Base-by-base conservation (phyloP, 2,329 filamentous ascomycete species). In the Colletotrichum lindemuthianum region DNA sequence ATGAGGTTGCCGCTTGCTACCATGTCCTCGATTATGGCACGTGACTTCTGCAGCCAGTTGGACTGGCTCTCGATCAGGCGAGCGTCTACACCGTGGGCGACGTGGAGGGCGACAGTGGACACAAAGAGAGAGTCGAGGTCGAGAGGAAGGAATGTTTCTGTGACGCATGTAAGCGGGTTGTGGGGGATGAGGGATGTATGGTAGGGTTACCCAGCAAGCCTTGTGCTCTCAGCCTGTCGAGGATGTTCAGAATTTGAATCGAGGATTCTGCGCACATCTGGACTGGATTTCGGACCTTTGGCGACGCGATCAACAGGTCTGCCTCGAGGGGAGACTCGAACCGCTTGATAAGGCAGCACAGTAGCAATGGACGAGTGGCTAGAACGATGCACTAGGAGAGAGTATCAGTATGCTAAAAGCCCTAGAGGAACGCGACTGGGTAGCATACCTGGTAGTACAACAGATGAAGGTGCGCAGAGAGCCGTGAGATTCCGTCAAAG, bases 1-100 rank as follows among this genome's bases (percentile, higher is more conserved):
- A 84, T 77, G 2, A 78, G 72, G 41, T 84, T 84, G 0, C 82
- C 82, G 47, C 76, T 76, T 1, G 74, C 72, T 3, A 79, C 73
- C 73, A 85, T 83, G 9, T 82, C 81, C 16, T 82, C 79, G 4
- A 85, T 73, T 6, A 84, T 77, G 1, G 68, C 63, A 34, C 79
- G 78, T 0, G 80, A 77, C 44, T 78, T 81, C 1, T 79, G 74
- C 0, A 82, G 68, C 76, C 80, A 84, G 0, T 69, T 60, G 0
- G 69, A 67, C 1, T 75, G 74, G 43, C 75, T 73, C 37, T 80
- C 77, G 7, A 78, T 68, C 1, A 79, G 69, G 3, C 69, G 68
- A 0, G 72, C 63, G 36, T 81, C 77, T 10, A 81, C 70, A 43
- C 74, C 69, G 0, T 78, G 69, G 1, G 73, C 77, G 4, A 83